Evolutionary conservation across 805 yeast genomes (phyloP), one percentile per base, ranked within the genome.

Genomic region (Lipomyces spencermartinsiae): DNA sequence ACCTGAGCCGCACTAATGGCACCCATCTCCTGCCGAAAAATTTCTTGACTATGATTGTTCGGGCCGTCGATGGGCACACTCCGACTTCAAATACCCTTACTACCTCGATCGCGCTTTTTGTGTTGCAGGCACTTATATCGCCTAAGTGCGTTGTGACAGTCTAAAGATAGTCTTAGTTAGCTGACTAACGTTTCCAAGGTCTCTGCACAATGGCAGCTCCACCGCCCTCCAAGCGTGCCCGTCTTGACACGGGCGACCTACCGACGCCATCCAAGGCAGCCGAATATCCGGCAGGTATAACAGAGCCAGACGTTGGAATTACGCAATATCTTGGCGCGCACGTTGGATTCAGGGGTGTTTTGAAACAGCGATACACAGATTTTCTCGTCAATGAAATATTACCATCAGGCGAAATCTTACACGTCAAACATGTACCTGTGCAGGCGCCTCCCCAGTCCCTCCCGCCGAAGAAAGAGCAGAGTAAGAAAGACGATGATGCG

Each of bases 381-480:
- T 95, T 95, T 77, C 84, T 92, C 76, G 99, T 95, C 58, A 92
- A 93, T 78, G 99, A 95, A 78, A 89, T 95, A 65, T 89, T 83
- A 68, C 73, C 79, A 37, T 80, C 85, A 29, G 96, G 91, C 0
- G 79, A 85, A 1, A 97, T 93, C 1, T 85, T 93, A 12, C 93
- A 89, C 77, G 82, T 95, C 69, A 77, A 80, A 9, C 97, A 93
- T 74, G 85, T 87, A 63, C 97, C 98, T 82, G 83, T 59, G 78
- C 82, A 63, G 83, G 79, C 79, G 8, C 61, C 65, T 25, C 43
- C 33, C 10, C 58, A 61, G 83, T 83, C 78, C 87, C 81, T 73
- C 81, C 83, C 74, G 83, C 82, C 74, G 76, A 78, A 71, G 86
- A 79, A 71, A 77, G 79, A 77, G 76, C 83, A 75, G 77, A 74